These are phyloP conservation scores for Pseudogymnoascus sp. DNA, from an alignment of 2,329 filamentous ascomycete genomes.

Conservation along the genomic window DNA sequence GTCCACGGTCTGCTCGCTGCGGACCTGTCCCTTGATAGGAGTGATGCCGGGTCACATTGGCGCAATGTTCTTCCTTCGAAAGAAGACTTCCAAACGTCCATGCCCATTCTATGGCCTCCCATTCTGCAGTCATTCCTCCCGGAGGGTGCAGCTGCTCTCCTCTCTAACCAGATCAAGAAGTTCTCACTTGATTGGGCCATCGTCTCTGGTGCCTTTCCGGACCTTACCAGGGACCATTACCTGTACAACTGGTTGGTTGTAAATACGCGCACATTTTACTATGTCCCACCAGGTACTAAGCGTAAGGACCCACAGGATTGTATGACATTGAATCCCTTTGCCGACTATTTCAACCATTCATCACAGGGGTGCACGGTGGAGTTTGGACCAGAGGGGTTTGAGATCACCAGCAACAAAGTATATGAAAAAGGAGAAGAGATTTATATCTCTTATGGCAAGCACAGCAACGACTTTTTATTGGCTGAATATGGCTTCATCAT, in stretches of 20 bases:
- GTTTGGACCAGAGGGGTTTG: slow-evolving; percentile 44
- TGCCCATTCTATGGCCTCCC: slow-evolving; percentile 48
- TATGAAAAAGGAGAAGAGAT: slow-evolving; percentile 56
- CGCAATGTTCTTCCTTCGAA: slow-evolving; percentile 57
- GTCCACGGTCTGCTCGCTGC: slow-evolving; percentile 68
- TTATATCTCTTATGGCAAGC: slow-evolving; percentile 59
- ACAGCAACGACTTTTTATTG: slow-evolving; percentile 65
- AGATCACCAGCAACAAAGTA: slow-evolving; percentile 41
- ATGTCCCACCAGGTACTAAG: slow-evolving; percentile 30
- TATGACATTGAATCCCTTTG: slow-evolving; percentile 62
- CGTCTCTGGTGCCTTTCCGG: slow-evolving; percentile 36
- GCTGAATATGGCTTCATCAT: slow-evolving; percentile 47
- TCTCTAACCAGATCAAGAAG: slow-evolving; percentile 47
- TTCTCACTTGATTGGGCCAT: slow-evolving; percentile 41
- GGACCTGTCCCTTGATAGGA: slow-evolving; percentile 49
- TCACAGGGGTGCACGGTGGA: slow-evolving; percentile 43
- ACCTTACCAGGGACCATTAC: slow-evolving; percentile 33
- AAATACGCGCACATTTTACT: slow-evolving; percentile 57
- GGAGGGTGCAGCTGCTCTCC: slow-evolving; percentile 33
- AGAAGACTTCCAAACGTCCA: slow-evolving; percentile 48
- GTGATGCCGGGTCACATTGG: slow-evolving; percentile 43
- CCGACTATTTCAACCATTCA: slow-evolving; percentile 61
- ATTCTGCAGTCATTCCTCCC: slow-evolving; percentile 39
- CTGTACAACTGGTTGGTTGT: slow-evolving; percentile 51
- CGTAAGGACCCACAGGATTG: slow-evolving; percentile 45